Evolutionary conservation across 441 rosid genomes (phyloP), one percentile per base, ranked within the genome.

Genomic region (Croton laevigatus): DNA sequence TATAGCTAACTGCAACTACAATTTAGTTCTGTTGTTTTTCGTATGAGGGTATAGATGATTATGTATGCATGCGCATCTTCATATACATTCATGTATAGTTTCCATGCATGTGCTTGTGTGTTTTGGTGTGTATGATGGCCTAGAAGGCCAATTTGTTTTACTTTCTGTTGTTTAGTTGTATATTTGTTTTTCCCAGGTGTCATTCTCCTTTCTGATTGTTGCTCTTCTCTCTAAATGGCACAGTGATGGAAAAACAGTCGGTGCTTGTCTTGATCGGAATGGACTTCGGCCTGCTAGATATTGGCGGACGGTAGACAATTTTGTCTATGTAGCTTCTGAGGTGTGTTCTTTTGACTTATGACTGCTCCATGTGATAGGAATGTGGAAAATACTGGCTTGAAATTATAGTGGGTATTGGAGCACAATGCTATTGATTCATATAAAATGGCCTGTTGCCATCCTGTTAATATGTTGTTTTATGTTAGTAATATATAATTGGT

Each of bases 241-340:
- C 85, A 96, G 99, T 85, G 99, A 96, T 83, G 99, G 99, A 76
- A 96, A 96, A 87, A 96, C 97, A 81, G 95, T 96, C 63, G 99
- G 99, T 66, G 99, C 99, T 71, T 87, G 95, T 80, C 98, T 96
- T 74, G 98, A 96, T 77, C 89, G 99, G 65, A 96, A 96, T 71
- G 99, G 99, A 48, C 99, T 96, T 85, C 98, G 99, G 72, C 99
- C 99, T 55, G 99, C 99, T 81, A 84, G 99, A 75, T 96, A 96
- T 65, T 96, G 99, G 99, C 86, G 88, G 74, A 96, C 99, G 10
- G 78, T 77, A 48, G 99, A 96, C 87, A 96, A 96, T 86, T 75
- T 91, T 61, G 99, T 96, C 66, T 96, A 96, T 78, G 98, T 96
- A 73, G 98, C 99, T 63, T 96, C 99, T 75, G 99, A 96, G 98